Evolutionary conservation across 176 grass and related monocot genomes (phyloP).

Genomic region (Poa pratensis): DNA sequence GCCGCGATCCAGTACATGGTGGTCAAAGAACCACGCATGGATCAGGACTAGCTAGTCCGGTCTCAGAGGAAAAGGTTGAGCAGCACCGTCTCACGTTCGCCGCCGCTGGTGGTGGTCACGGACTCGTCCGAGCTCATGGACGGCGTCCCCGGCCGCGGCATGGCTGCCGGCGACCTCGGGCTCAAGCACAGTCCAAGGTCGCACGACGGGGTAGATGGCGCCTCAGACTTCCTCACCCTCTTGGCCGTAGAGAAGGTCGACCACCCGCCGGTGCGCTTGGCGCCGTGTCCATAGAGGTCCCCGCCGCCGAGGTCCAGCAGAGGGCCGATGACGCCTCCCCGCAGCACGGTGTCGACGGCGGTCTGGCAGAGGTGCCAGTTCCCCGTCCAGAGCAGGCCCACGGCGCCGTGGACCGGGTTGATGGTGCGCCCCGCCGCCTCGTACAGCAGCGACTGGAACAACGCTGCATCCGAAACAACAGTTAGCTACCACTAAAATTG

Average conservation of each 20-base stretch:
- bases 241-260: constrained; percentile 66
- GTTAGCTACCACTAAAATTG: neutral
- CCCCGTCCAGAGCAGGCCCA: constrained; percentile 74
- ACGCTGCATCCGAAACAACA: constrained; percentile 44
- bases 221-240: constrained; percentile 16
- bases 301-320: constrained; percentile 48
- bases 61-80: constrained; percentile 78
- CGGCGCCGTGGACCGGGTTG: constrained; percentile 86
- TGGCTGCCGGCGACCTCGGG: constrained; percentile 28
- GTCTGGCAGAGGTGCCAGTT: constrained; percentile 90
- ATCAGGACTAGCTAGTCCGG: constrained; percentile 2
- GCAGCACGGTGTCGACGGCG: constrained; percentile 84
- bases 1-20: constrained; percentile 12
- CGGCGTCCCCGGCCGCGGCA: constrained; percentile 59
- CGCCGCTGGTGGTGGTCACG: constrained; percentile 52
- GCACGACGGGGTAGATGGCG: constrained; percentile 1
- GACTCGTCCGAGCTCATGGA: constrained; percentile 76
- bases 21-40: neutral
- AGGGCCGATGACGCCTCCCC: constrained; percentile 65
- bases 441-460: constrained; percentile 93
- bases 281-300: neutral
- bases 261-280: constrained; percentile 43
- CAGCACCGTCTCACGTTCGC: constrained; percentile 53
- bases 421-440: constrained; percentile 93
- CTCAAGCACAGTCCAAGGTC: constrained; percentile 57